Base-by-base conservation (phyloP, 2,329 filamentous ascomycete genomes). In the Verruconis gallopava region DNA sequence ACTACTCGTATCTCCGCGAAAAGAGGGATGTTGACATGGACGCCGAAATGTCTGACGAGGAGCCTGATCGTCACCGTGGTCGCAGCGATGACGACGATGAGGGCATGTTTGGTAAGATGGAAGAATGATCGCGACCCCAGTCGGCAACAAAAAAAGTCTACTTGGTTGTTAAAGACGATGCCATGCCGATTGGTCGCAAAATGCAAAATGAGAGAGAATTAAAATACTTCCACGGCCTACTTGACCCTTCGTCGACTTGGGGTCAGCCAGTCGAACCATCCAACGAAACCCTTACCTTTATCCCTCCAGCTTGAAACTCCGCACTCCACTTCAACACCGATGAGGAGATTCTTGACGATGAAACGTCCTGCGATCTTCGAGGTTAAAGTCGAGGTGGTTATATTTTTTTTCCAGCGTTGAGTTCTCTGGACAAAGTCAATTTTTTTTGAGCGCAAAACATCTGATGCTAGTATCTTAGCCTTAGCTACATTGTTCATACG, bases 91-190 rank as follows among this genome's bases (percentile, higher is more conserved):
- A 94, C 52, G 86, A 93, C 48, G 89, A 96, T 50, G 88, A 95
- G 50, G 88, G 88, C 56, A 82, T 96, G 53, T 98, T 98, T 67
- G 88, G 88, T 44, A 77, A 77, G 51, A 96, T 96, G 89, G 91
- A 98, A 64, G 85, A 93, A 62, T 91, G 70, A 46, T 15, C 9
- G 19, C 25, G 30, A 17, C 3, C 15, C 14, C 9, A 9, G 5
- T 44, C n/a, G n/a, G n/a, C n/a, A n/a, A n/a, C n/a, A n/a, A n/a
- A n/a, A n/a, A n/a, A n/a, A n/a, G n/a, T n/a, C n/a, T n/a, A n/a
- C n/a, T n/a, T n/a, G n/a, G n/a, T n/a, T n/a, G n/a, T n/a, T n/a
- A n/a, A n/a, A n/a, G n/a, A n/a, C n/a, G n/a, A n/a, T n/a, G n/a
- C n/a, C n/a, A n/a, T n/a, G n/a, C n/a, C n/a, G n/a, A n/a, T n/a